Evolutionary conservation across 768 basidiomycete species (phyloP), one percentile per base, ranked within the genome.

Genomic region (Galerina marginata): DNA sequence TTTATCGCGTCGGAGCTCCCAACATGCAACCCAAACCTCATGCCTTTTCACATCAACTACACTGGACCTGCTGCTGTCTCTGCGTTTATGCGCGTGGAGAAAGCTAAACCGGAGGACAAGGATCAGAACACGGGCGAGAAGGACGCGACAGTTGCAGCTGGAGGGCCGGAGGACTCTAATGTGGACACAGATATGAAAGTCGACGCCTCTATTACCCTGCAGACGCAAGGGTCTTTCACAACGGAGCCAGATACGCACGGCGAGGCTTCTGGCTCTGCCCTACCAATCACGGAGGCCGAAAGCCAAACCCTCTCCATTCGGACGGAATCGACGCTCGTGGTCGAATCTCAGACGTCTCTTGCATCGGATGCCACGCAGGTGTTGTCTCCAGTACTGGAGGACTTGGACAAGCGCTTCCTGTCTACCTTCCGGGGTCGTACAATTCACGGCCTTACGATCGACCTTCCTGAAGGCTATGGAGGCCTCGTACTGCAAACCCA

Each of bases 21-120:
- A n/a, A 58, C 63, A 70, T 86, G 83, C 48, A 77, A 74, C 2
- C 91, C 90, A 1, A 81, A 87, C 68, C 80, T 95, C 33, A 92
- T 95, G 90, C 93, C 93, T 4, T 95, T 95, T 63, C 86, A 89
- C 65, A 86, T 94, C 48, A 74, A 80, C 11, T 86, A 92, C 72
- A 78, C 81, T 9, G 93, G 93, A 0, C 81, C 82, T 16, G 92
- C 92, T 1, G 86, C 88, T 5, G 77, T 94, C 15, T 89, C 88
- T 3, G 88, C 88, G 5, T 95, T 88, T 71, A 87, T 94, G 71
- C 82, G 81, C 46, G 78, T 88, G 54, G 81, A 81, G n/a, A 70
- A 77, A n/a, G 71, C 78, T 9, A 70, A 71, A n/a, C 72, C 73
- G 25, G 64, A 62, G 36, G 63, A 33, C 11, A 12, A 40, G 65